Percentiles rank a stretch among this genome's conserved stretches.
Evolutionary conservation across 169 alveolate species (phyloP).

Genomic region (Plasmodium berghei): DNA sequence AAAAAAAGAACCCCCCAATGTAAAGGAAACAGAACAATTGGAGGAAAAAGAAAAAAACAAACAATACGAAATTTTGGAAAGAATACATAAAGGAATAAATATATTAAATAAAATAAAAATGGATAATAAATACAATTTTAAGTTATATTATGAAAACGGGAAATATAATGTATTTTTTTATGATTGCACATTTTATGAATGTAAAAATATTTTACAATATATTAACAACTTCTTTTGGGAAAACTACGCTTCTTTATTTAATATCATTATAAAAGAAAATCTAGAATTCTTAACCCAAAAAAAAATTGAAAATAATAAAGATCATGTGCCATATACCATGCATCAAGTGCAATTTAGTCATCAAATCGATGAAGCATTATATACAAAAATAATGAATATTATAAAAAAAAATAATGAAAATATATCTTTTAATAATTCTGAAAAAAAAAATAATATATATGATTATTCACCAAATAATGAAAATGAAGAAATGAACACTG

Average conservation of each 20-base stretch:
- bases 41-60: neutral
- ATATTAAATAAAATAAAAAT: slow-evolving; percentile 4
- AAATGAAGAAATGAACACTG: slow-evolving; percentile 7
- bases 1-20: too few relatives aligned
- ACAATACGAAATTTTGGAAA: neutral
- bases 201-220: slow-evolving; percentile 28
- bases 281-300: neutral
- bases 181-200: slow-evolving; percentile 13
- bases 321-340: slow-evolving; percentile 17
- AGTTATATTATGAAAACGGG: slow-evolving; percentile 30
- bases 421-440: neutral
- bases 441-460: neutral
- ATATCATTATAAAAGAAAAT: slow-evolving; percentile 24
- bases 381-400: slow-evolving; percentile 1
- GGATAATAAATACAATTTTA: slow-evolving; percentile 15
- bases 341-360: neutral
- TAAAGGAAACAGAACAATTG: neutral
- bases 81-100: slow-evolving; percentile 27
- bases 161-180: slow-evolving; percentile 44
- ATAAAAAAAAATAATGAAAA: slow-evolving; percentile 7
- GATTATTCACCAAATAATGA: neutral
- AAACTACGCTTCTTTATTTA: slow-evolving; percentile 11
- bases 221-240: slow-evolving; percentile 50
- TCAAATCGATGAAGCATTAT: slow-evolving; percentile 3
- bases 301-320: neutral